A percentile compares a stretch with the other conserved stretches of the same genome.
phyloP scores from a whole-genome alignment of 2,329 filamentous ascomycete genomes.

The Venturia pyrina region DNA sequence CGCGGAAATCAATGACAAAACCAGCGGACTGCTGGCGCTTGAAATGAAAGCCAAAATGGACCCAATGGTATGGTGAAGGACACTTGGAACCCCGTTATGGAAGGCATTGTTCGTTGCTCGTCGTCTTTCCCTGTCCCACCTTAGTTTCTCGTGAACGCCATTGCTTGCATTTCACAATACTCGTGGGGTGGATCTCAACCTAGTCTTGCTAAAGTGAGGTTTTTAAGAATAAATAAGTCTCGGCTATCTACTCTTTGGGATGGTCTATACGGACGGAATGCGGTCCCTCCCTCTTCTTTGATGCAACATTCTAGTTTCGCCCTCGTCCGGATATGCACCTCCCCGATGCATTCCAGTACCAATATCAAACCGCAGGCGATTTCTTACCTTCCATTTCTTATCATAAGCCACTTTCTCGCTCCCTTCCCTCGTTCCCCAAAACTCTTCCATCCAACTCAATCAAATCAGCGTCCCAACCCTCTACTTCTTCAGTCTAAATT shows the following conservation, averaged over 20 bases:
- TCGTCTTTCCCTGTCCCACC: neutral
- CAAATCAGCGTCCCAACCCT: no score
- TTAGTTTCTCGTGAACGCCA: neutral
- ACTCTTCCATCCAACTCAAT: no score
- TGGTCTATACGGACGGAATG: neutral
- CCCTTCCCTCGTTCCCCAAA: neutral
- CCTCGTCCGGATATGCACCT: neutral
- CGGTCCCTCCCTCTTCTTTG: neutral
- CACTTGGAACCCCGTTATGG: neutral
- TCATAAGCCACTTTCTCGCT: neutral
- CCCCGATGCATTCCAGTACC: neutral
- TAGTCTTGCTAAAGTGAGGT: neutral
- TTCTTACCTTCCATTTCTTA: neutral
- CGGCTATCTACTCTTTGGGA: neutral
- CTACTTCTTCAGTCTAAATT: no score
- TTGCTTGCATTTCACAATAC: neutral
- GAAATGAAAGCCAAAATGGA: neutral
- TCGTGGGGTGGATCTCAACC: neutral
- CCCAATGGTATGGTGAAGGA: neutral
- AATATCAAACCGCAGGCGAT: neutral
- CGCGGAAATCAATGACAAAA: neutral
- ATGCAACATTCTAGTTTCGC: neutral
- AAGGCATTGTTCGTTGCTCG: neutral
- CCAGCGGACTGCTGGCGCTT: neutral
- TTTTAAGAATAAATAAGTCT: neutral